Percentiles rank a stretch among this genome's conserved stretches.
Conservation (phyloP, 306 rosid genomes). For the Chamaecrista fasciculata region DNA sequence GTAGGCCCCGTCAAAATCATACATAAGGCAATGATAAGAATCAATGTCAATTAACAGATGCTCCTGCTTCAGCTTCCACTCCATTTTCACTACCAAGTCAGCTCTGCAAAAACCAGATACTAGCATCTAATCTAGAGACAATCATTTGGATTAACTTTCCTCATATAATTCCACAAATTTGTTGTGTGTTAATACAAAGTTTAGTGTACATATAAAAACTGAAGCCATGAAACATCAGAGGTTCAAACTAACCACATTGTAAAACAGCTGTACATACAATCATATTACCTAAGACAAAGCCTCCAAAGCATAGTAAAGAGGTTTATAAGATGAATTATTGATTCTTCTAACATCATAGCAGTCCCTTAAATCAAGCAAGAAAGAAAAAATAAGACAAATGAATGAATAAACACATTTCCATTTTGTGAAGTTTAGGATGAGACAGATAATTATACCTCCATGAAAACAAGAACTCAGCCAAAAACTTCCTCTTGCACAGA, state of each 20-base stretch:
- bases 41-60: background rate
- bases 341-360: slow-evolving; percentile 74
- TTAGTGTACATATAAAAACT: slow-evolving; percentile 5
- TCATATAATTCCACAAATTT: slow-evolving; percentile 2
- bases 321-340: slow-evolving; percentile 56
- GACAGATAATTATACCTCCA: no score
- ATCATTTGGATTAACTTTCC: slow-evolving; percentile 2
- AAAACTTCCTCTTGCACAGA: no score
- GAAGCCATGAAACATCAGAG: background rate
- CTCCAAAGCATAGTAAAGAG: slow-evolving; percentile 69
- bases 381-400: no score
- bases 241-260: slow-evolving; percentile 11
- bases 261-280: slow-evolving; percentile 27
- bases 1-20: background rate
- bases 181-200: background rate
- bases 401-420: no score
- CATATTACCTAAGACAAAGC: slow-evolving; percentile 83
- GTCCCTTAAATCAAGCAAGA: slow-evolving; percentile 77
- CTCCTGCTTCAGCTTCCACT: slow-evolving; percentile 4
- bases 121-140: background rate
- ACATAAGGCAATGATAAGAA: background rate
- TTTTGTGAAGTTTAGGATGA: no score
- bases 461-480: no score
- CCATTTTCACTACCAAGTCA: slow-evolving; percentile 20
- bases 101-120: slow-evolving; percentile 2